Percentiles rank a stretch among this genome's conserved stretches.
phyloP scores from a whole-genome alignment of 345 rosid genomes.

The Kandelia obovata region DNA sequence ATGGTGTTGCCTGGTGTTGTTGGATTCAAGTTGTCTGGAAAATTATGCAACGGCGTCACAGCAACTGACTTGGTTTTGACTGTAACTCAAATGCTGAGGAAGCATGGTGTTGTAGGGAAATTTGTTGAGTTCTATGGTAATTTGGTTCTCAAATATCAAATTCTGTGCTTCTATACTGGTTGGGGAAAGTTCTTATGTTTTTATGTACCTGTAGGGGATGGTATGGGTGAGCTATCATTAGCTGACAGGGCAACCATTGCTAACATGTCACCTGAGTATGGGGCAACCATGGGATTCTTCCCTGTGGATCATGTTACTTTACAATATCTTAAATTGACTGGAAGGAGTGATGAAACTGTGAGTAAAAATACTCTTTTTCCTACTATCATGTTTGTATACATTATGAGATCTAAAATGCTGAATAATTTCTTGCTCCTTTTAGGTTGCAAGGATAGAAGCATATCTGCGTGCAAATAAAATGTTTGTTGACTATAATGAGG shows the following conservation, averaged over 20 bases:
- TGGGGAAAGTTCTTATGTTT: slow-evolving; percentile 12
- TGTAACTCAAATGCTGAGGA: slow-evolving; percentile 95
- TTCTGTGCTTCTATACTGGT: background rate
- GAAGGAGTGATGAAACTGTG: slow-evolving; percentile 96
- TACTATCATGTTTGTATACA: slow-evolving; percentile 2
- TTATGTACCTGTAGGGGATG: slow-evolving; percentile 57
- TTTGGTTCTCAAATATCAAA: slow-evolving; percentile 16
- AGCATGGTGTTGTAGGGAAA: slow-evolving; percentile 99
- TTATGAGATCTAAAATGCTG: slow-evolving; percentile 8
- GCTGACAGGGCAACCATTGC: slow-evolving; percentile 99
- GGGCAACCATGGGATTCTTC: slow-evolving; percentile 99
- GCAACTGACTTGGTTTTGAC: slow-evolving; percentile 99
- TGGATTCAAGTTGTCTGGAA: slow-evolving; percentile 93
- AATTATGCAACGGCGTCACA: slow-evolving; percentile 77
- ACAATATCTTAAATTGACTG: slow-evolving; percentile 91
- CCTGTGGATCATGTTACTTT: slow-evolving; percentile 97
- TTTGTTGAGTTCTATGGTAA: slow-evolving; percentile 98
- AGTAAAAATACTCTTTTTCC: slow-evolving; percentile 24
- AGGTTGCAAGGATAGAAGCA: slow-evolving; percentile 92
- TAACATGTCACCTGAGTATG: slow-evolving; percentile 99
- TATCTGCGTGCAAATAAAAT: slow-evolving; percentile 93
- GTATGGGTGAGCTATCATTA: slow-evolving; percentile 83
- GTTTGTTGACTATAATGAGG: slow-evolving; percentile 95
- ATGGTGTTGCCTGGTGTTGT: slow-evolving; percentile 99
- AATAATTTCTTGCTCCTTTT: slow-evolving; percentile 16